phyloP scores from a whole-genome alignment of 2,329 filamentous ascomycete genomes.

The Cytospora mali region DNA sequence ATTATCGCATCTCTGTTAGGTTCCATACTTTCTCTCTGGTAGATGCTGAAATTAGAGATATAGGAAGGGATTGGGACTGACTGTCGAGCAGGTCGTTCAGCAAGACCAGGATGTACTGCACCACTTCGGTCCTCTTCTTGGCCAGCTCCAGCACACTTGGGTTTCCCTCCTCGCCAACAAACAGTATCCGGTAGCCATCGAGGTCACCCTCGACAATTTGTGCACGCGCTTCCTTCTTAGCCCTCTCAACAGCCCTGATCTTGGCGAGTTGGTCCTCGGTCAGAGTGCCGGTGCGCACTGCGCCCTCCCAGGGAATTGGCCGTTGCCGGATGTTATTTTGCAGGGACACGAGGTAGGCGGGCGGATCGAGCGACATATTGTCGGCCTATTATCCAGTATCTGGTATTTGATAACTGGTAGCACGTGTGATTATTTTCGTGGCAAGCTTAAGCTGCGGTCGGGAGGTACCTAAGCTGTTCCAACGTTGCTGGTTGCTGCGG shows the following conservation, averaged over 20 bases:
- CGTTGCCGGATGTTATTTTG: slow-evolving; percentile 97
- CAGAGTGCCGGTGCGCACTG: slow-evolving; percentile 89
- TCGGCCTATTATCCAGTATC: not conserved
- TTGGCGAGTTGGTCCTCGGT: slow-evolving; percentile 92
- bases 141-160: slow-evolving; percentile 80
- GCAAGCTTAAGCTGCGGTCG: not conserved
- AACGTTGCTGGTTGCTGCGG: not conserved
- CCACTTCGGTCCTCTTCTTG: slow-evolving; percentile 82
- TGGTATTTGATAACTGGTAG: not conserved
- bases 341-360: slow-evolving; percentile 80
- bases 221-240: slow-evolving; percentile 86
- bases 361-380: slow-evolving; percentile 86
- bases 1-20: slow-evolving; percentile 6
- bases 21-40: not conserved
- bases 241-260: slow-evolving; percentile 96
- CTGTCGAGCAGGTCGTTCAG: slow-evolving; percentile 85
- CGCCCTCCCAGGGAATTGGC: slow-evolving; percentile 97
- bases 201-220: slow-evolving; percentile 80
- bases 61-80: slow-evolving; percentile 47
- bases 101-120: slow-evolving; percentile 93
- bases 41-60: slow-evolving; percentile 4
- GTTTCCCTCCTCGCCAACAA: slow-evolving; percentile 74
- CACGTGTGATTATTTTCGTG: not conserved
- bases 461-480: not conserved
- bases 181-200: slow-evolving; percentile 76